Base-by-base conservation (phyloP, 495 filamentous ascomycete genomes). In the Podospora fimiseda region DNA sequence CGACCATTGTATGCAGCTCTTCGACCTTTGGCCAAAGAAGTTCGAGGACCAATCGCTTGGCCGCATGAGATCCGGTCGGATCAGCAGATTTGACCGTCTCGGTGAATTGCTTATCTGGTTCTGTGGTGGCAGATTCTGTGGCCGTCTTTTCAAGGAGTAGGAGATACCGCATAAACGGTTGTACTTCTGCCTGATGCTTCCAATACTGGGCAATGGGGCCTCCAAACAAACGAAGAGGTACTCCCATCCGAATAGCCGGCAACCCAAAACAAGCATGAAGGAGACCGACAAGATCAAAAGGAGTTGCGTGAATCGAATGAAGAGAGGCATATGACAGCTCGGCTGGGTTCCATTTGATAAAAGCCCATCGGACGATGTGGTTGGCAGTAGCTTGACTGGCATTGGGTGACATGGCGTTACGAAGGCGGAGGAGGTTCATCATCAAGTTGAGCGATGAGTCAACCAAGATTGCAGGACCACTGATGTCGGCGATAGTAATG, bases 401-500 rank as follows among this genome's bases (percentile, higher is more conserved):
- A 18, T 80, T 83, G 5, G 88, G 83, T 37, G 84, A 81, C 48
- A 85, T 79, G 52, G 72, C 67, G 50, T 78, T 80, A 55, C 73
- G 80, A 50, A 77, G 73, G 58, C 77, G 80, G 43, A 80, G 70
- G 52, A 90, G 53, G 39, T 75, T 78, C 7, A 77, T 71, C 86
- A 90, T 91, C 24, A 96, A 63, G 2, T 74, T 75, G n/a, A 92
- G 67, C 22, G 87, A 83, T 23, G 88, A 80, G 61, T 96, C 93
- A 5, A 84, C 82, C n/a, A 95, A 73, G 18, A 82, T 62, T 18
- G 84, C 84, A 2, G 91, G 94, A 0, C 90, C 90, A 63, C 84
- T 90, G 41, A 93, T 73, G 54, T 90, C 89, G 46, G 85, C 80
- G 14, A 85, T 84, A 7, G 79, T 75, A 33, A 93, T 72, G 60